Evolutionary conservation across 495 filamentous ascomycete species (phyloP), one percentile per base, ranked within the genome.

Genomic region (Neurospora hispaniola): DNA sequence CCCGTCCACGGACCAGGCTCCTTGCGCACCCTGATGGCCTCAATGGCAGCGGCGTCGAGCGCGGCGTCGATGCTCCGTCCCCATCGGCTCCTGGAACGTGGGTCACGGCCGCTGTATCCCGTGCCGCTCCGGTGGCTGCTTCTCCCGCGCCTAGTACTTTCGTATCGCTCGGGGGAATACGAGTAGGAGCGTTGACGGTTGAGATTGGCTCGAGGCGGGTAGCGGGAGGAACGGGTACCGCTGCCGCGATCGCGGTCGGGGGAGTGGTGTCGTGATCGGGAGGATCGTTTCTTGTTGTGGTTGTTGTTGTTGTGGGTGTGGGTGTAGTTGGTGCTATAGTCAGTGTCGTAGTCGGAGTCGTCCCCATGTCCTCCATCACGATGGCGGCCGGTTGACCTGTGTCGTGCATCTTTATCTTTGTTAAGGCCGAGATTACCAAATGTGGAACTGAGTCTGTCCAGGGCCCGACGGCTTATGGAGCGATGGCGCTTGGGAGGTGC

Each of bases 21-120:
- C 66, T 82, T 81, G 69, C 83, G 81, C 38, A 84, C 76, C 20
- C 82, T 75, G 77, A 83, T 80, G 10, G 82, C 83, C 20, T 83
- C 82, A 9, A 84, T 73, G 4, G 82, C 82, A 9, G 80, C 83
- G 0, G 83, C 83, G 31, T 84, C 80, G 12, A 82, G 73, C 4
- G 80, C 82, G 0, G 82, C 81, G 3, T 77, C 71, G 18, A 80
- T 42, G 20, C 74, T 73, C 0, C 69, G 62, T 20, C 73, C 62
- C 54, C 68, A 44, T 7, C 71, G 71, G 71, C 69, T 71, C 0
- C 70, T 59, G 71, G 69, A 73, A 8, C 75, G 71, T 2, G 42
- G 46, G 14, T 44, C 40, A 0, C 44, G 59, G 44, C 70, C 39
- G 44, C 70, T 42, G 44, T 40, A 59, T 38, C 3, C 42, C 1